A percentile compares a stretch with the other conserved stretches of the same genome.
Conservation (phyloP, 495 filamentous ascomycete species). For the Aspergillus ellipticus region DNA sequence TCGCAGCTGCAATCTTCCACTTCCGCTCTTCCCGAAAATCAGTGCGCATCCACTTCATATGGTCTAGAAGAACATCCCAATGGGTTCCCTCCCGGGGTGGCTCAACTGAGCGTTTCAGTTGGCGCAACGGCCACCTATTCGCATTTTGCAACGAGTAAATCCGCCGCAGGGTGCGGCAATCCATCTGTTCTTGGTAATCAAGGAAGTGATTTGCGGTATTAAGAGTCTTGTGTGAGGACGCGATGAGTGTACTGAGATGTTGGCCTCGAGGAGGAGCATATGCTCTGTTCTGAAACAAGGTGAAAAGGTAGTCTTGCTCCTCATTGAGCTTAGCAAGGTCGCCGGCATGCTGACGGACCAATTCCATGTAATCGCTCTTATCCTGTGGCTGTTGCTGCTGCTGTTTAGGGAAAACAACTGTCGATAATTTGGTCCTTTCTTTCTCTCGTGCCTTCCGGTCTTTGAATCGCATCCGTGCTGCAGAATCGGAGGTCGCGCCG, state of each 20-base stretch:
- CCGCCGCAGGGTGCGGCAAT: constrained; percentile 73
- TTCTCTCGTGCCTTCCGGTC: constrained; percentile 57
- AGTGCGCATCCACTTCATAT: constrained; percentile 96
- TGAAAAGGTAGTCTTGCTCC: constrained; percentile 74
- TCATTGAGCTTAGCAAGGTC: constrained; percentile 49
- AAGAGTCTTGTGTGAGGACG: constrained; percentile 75
- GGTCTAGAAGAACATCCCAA: constrained; percentile 79
- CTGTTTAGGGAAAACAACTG: constrained; percentile 73
- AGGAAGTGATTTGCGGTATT: constrained; percentile 73
- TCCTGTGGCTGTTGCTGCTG: constrained; percentile 33
- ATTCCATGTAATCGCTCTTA: constrained; percentile 33
- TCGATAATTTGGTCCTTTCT: constrained; percentile 64
- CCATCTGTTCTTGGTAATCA: constrained; percentile 75
- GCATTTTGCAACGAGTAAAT: constrained; percentile 86
- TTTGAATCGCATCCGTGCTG: constrained; percentile 50
- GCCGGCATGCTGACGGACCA: constrained; percentile 40
- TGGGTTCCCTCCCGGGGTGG: constrained; percentile 71
- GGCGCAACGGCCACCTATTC: constrained; percentile 86
- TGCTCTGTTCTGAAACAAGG: constrained; percentile 69
- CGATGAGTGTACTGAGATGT: constrained; percentile 63
- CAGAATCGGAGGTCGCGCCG: constrained; percentile 38
- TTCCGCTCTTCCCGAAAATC: constrained; percentile 93
- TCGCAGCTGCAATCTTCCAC: constrained; percentile 82
- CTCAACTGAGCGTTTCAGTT: constrained; percentile 74
- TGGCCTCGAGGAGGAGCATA: constrained; percentile 56